Evolutionary conservation across 2,329 filamentous ascomycete genomes (phyloP), one percentile per base, ranked within the genome.

Genomic region (Elsinoe arachidis): DNA sequence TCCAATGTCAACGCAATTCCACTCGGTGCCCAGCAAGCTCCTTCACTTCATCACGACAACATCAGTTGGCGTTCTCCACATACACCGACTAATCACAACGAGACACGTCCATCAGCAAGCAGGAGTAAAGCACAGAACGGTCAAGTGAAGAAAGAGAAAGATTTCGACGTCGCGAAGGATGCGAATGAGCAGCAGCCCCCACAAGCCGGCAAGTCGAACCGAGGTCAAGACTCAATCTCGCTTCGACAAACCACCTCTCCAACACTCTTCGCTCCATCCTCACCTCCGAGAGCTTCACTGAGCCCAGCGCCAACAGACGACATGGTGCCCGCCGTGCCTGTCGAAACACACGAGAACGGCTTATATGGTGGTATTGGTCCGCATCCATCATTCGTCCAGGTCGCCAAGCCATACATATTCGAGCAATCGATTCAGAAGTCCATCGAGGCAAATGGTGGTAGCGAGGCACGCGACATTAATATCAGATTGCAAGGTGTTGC

Each of bases 401-500:
- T 85, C 57, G 81, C 82, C 57, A 80, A 82, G 63, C 88, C 89
- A 58, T 97, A 92, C 73, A 81, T 90, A 61, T 86, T 89, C 63
- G 89, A 96, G 69, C 85, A 89, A 65, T 84, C 83, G 64, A 81
- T 97, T 57, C 85, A 90, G 60, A 81, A 83, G 66, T 84, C 85
- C 69, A 80, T 95, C 58, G 78, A 80, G 44, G 80, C 82, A 17
- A 83, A 85, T 61, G 83, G 84, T 38, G 83, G 86, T 65, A 87
- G 88, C 66, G 70, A 71, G 59, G 83, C 87, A 37, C 84, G 87
- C 58, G 91, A 97, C 70, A 88, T 92, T 66, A 83, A 75, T 60
- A 83, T 89, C 62, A 84, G 92, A 55, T 74, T 97, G 44, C 89
- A 93, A 66, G 93, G 92, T 15, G 86, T 96, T 9, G 82, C 89